Conservation (phyloP, 2,329 filamentous ascomycete species). For the Sphaceloma murrayae region DNA sequence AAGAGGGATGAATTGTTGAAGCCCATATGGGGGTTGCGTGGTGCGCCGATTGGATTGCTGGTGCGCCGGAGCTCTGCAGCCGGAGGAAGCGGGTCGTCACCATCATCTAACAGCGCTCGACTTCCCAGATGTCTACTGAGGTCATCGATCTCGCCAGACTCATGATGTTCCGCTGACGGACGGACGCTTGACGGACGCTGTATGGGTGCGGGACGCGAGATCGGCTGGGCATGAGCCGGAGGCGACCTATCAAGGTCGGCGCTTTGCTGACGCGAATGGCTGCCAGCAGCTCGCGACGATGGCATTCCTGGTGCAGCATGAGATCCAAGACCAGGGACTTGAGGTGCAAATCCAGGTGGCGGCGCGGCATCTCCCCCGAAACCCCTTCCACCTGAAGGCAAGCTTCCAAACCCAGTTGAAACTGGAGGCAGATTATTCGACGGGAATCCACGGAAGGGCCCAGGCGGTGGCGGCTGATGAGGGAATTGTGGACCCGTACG, state of each 20-base stretch:
- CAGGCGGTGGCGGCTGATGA: conserved; percentile 42
- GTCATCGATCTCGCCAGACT: conserved; percentile 45
- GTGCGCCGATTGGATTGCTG: conserved; percentile 17
- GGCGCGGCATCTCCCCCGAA: conserved; percentile 47
- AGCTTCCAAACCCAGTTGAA: conserved; percentile 52
- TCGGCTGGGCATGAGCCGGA: conserved; percentile 55
- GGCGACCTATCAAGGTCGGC: conserved; percentile 49
- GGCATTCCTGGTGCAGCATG: conserved; percentile 33
- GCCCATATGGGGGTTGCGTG: conserved; percentile 21
- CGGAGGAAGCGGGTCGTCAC: conserved; percentile 54
- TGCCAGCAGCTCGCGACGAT: conserved; percentile 27
- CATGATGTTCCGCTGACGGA: conserved; percentile 39
- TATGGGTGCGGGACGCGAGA: conserved; percentile 75
- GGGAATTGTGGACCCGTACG: conserved; percentile 48
- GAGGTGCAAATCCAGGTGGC: conserved; percentile 43
- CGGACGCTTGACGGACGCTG: conserved; percentile 70
- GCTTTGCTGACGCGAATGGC: conserved; percentile 64
- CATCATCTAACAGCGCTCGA: conserved; percentile 67
- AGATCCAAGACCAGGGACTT: conserved; percentile 21
- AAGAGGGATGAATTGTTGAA: conserved; percentile 29
- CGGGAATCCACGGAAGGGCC: conserved; percentile 43
- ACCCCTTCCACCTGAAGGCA: conserved; percentile 44
- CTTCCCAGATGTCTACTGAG: conserved; percentile 65
- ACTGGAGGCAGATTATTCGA: conserved; percentile 41
- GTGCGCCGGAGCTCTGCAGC: conserved; percentile 31